Percentiles rank a stretch among this genome's conserved stretches.
phyloP scores from a whole-genome alignment of 2,329 filamentous ascomycete genomes.

The Ramularia collo-cygni region DNA sequence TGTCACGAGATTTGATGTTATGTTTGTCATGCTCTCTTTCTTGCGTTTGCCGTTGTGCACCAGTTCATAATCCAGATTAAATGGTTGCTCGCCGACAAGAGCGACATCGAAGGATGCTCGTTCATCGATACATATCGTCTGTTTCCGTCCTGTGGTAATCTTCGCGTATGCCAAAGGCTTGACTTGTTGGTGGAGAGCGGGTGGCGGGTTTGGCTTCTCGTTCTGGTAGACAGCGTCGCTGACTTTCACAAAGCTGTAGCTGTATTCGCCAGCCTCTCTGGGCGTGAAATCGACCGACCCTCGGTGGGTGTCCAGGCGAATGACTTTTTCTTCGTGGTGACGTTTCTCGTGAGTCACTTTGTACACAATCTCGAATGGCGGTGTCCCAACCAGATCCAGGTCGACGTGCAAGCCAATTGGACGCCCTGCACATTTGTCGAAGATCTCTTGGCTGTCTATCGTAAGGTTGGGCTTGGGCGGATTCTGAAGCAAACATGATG shows the following conservation, averaged over 20 bases:
- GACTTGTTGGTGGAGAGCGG: slow-evolving; percentile 85
- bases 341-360: slow-evolving; percentile 56
- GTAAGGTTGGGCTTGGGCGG: slow-evolving; percentile 77
- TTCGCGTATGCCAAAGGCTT: slow-evolving; percentile 81
- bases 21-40: slow-evolving; percentile 57
- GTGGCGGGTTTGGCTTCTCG: slow-evolving; percentile 48
- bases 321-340: slow-evolving; percentile 40
- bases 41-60: slow-evolving; percentile 81
- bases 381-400: slow-evolving; percentile 83
- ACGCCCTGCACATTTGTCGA: slow-evolving; percentile 91
- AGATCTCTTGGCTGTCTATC: slow-evolving; percentile 71
- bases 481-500: slow-evolving; percentile 87
- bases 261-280: slow-evolving; percentile 72
- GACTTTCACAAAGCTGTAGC: slow-evolving; percentile 75
- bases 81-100: slow-evolving; percentile 77
- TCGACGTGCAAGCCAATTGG: slow-evolving; percentile 85
- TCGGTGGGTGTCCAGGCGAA: slow-evolving; percentile 62
- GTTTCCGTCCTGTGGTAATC: slow-evolving; percentile 52
- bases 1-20: slow-evolving; percentile 56
- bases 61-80: slow-evolving; percentile 85
- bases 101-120: slow-evolving; percentile 66
- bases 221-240: slow-evolving; percentile 74
- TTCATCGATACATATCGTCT: slow-evolving; percentile 76
- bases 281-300: slow-evolving; percentile 82
- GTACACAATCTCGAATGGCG: slow-evolving; percentile 81